phyloP scores from a whole-genome alignment of 1,284 basidiomycete genomes.

The Violaceomyces palustris region DNA sequence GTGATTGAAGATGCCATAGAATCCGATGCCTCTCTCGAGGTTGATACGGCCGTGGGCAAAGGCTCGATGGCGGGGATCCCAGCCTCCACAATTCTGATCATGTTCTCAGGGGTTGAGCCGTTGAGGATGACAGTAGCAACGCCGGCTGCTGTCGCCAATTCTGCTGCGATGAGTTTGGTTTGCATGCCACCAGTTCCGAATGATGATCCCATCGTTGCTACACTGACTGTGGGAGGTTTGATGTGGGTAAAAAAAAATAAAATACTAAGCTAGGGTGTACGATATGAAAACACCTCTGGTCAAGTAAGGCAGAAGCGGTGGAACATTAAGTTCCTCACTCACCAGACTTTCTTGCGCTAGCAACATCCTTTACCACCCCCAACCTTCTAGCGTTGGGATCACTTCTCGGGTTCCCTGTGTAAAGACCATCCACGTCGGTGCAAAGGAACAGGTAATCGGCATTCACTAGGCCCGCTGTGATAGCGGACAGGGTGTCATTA shows the following conservation, averaged over 20 bases:
- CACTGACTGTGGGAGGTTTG: conserved; percentile 64
- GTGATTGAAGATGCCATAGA: conserved; percentile 29
- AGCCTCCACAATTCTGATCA: conserved; percentile 69
- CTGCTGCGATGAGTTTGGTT: conserved; percentile 96
- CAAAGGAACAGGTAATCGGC: conserved; percentile 94
- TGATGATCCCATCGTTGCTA: conserved; percentile 80
- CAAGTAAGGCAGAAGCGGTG: not conserved
- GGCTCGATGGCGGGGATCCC: conserved; percentile 13
- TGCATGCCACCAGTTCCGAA: conserved; percentile 98
- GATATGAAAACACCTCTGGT: not conserved
- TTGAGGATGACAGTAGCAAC: conserved; percentile 78
- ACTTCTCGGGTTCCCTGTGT: conserved; percentile 88
- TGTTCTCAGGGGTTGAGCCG: conserved; percentile 64
- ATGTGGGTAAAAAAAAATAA: not conserved
- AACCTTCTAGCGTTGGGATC: conserved; percentile 77
- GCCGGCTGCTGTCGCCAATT: conserved; percentile 90
- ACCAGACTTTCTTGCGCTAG: conserved; percentile 77
- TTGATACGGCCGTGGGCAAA: not conserved
- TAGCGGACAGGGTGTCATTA: conserved; percentile 95
- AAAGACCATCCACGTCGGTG: conserved; percentile 94
- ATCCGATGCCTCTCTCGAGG: conserved; percentile 1
- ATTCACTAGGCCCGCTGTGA: conserved; percentile 92
- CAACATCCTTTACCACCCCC: conserved; percentile 74
- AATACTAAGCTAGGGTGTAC: no score
- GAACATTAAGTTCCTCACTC: conserved; percentile 10